Conservation (phyloP, 202 grass and related monocot species). For the Panicum hallii region DNA sequence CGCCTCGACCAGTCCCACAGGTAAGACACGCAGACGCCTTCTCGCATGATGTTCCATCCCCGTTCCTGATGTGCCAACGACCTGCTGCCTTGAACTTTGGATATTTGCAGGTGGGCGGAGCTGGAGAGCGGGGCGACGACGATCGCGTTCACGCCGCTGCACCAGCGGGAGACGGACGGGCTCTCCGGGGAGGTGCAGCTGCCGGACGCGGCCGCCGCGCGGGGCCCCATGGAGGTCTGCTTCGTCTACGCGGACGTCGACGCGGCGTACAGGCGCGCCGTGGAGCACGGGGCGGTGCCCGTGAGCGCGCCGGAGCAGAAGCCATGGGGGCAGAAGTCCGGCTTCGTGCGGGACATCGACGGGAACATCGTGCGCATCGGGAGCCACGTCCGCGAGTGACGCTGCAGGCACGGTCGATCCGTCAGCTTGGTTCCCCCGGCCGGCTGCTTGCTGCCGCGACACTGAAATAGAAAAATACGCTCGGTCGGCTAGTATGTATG, state of each 20-base stretch:
- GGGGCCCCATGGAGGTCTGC: conserved; percentile 83
- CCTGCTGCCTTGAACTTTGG: background rate
- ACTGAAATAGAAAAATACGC: too few relatives aligned
- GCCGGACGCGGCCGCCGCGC: conserved; percentile 44
- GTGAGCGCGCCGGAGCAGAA: conserved; percentile 72
- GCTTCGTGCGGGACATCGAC: conserved; percentile 79
- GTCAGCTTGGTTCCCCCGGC: too few relatives aligned
- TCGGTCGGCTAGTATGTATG: too few relatives aligned
- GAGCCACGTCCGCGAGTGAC: conserved; percentile 59
- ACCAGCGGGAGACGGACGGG: conserved; percentile 78
- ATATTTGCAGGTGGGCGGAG: conserved; percentile 66
- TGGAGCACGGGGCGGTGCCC: conserved; percentile 58
- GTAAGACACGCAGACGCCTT: conserved; percentile 24
- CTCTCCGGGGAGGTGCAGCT: conserved; percentile 58
- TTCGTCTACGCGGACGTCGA: conserved; percentile 83
- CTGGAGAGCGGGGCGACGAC: conserved; percentile 81
- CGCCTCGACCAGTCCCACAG: conserved; percentile 59
- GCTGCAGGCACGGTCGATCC: too few relatives aligned
- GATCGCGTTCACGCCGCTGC: conserved; percentile 79
- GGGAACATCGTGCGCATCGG: conserved; percentile 70
- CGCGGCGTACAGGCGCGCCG: conserved; percentile 62
- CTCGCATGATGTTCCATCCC: too few relatives aligned
- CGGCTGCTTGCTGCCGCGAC: too few relatives aligned
- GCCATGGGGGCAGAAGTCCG: conserved; percentile 82
- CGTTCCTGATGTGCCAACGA: background rate